phyloP scores from a whole-genome alignment of 352 stramenopile genomes.

The Aphanomyces invadans region DNA sequence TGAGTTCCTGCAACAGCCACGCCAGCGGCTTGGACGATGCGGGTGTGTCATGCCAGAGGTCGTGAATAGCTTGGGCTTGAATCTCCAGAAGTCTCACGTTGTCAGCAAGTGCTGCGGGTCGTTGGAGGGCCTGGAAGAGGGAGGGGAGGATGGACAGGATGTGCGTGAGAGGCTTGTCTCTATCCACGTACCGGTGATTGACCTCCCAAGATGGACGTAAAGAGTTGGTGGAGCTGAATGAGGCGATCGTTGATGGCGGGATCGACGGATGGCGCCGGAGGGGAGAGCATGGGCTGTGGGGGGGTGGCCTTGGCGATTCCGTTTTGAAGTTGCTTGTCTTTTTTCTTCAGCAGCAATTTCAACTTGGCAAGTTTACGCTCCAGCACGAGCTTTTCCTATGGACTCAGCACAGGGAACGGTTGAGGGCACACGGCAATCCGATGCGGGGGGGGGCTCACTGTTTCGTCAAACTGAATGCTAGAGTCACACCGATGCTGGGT shows the following conservation, averaged over 20 bases:
- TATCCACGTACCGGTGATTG: background rate
- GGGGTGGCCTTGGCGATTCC: conserved; percentile 5
- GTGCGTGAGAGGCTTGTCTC: no score
- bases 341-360: conserved; percentile 32
- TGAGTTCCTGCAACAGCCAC: conserved; percentile 2
- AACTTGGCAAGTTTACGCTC: conserved; percentile 37
- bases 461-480: conserved; percentile 17
- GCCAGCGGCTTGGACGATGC: background rate
- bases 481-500: conserved; percentile 1
- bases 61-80: background rate
- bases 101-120: background rate
- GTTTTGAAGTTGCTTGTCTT: conserved; percentile 31
- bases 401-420: no score
- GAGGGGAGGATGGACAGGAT: no score
- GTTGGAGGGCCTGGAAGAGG: background rate
- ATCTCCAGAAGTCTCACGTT: background rate
- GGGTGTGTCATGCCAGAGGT: background rate
- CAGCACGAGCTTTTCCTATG: conserved; percentile 35
- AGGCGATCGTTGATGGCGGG: background rate
- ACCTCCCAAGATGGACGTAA: background rate
- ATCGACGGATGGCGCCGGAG: background rate
- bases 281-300: background rate
- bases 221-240: background rate
- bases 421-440: no score
- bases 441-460: no score